Percentiles rank a stretch among this genome's conserved stretches.
These are phyloP conservation scores for Piloderma croceum DNA, from an alignment of 768 basidiomycete genomes.

Conservation along the genomic window DNA sequence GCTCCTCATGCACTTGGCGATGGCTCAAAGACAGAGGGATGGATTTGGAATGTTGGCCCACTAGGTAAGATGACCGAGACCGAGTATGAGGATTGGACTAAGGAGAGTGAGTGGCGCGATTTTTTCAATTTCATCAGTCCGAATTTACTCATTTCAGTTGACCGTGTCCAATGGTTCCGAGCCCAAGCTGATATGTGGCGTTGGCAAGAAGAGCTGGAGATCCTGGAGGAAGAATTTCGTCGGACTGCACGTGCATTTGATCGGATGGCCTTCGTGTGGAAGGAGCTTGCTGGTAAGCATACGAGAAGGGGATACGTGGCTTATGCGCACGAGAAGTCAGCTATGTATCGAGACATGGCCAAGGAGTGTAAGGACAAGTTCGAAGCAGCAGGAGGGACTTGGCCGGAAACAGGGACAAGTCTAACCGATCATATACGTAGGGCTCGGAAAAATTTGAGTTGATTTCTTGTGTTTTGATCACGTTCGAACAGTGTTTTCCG, in stretches of 20 bases:
- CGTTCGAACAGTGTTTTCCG: too few relatives aligned
- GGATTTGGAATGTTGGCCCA: constrained; percentile 9
- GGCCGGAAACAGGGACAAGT: constrained; percentile 4
- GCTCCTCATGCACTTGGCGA: constrained; percentile 6
- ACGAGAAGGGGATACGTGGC: constrained; percentile 4
- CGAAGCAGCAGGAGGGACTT: constrained; percentile 3
- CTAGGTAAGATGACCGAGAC: constrained; percentile 5
- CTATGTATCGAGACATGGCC: constrained; percentile 8
- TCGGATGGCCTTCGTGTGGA: constrained; percentile 4
- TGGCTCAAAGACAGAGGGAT: constrained; percentile 9
- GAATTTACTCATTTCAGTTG: constrained; percentile 3
- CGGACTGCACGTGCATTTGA: too few relatives aligned
- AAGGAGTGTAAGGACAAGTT: constrained; percentile 6
- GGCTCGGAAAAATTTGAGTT: too few relatives aligned
- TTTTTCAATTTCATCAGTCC: constrained; percentile 1
- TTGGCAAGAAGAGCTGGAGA: constrained; percentile 16
- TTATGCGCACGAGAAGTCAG: constrained; percentile 8
- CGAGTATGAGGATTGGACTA: constrained; percentile 4
- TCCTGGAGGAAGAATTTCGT: constrained; percentile 13
- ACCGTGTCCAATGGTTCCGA: constrained; percentile 15
- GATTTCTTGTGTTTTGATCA: too few relatives aligned
- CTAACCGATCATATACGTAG: constrained; percentile 5
- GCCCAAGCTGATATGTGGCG: constrained; percentile 7
- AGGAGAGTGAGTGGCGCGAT: constrained; percentile 9
- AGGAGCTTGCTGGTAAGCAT: constrained; percentile 1